A percentile compares a stretch with the other conserved stretches of the same genome.
Conservation (phyloP, 1,284 basidiomycete genomes). For the Fistulina hepatica region DNA sequence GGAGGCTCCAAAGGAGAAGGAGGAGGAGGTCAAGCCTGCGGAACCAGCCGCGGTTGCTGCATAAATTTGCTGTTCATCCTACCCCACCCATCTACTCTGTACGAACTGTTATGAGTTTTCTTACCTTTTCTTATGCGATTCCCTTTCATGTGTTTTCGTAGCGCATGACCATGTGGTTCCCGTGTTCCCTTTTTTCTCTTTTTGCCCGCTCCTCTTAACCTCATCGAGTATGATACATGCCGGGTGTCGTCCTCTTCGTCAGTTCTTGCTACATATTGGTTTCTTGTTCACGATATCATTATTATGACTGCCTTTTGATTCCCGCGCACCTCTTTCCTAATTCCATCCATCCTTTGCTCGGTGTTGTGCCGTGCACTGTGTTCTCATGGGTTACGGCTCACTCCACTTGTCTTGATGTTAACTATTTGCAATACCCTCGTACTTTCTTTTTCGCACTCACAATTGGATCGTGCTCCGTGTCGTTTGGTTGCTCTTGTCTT, state of each 20-base stretch:
- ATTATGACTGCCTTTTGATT: conserved; percentile 48
- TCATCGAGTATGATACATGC: conserved; percentile 57
- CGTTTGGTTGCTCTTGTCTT: conserved; percentile 42
- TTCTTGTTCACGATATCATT: conserved; percentile 20
- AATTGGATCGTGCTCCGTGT: conserved; percentile 49
- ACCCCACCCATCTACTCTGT: conserved; percentile 31
- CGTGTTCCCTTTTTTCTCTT: conserved; percentile 23
- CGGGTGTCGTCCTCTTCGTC: conserved; percentile 45
- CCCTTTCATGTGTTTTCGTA: conserved; percentile 28
- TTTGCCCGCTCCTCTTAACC: conserved; percentile 7
- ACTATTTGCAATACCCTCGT: conserved; percentile 42
- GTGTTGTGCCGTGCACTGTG: too few relatives aligned
- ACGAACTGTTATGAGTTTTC: conserved; percentile 46
- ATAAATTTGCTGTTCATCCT: conserved; percentile 42
- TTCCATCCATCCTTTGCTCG: conserved; percentile 25
- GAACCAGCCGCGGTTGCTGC: conserved; percentile 30
- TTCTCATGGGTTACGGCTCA: too few relatives aligned
- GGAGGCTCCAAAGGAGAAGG: conserved; percentile 23
- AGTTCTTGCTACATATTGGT: conserved; percentile 31
- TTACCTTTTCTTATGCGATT: conserved; percentile 28
- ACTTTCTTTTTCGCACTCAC: conserved; percentile 36
- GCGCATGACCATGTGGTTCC: conserved; percentile 28
- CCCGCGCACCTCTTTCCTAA: conserved; percentile 35
- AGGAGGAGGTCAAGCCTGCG: conserved; percentile 25
- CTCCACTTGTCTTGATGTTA: too few relatives aligned